phyloP scores from a whole-genome alignment of 805 yeast species.

The Suhomyces sp. region DNA sequence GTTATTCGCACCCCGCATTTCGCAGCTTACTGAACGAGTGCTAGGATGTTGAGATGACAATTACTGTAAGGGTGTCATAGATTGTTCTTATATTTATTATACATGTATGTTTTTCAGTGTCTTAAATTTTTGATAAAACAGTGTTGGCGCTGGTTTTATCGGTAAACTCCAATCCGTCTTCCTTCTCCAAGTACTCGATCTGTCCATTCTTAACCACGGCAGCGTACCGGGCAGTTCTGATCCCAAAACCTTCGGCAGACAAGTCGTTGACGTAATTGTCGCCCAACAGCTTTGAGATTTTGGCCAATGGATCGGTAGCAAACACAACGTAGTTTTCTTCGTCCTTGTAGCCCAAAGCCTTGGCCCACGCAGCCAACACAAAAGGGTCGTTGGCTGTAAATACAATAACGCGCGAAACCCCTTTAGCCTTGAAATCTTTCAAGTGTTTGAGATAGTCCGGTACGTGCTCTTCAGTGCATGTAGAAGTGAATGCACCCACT shows the following conservation, averaged over 20 bases:
- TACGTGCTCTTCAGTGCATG: conserved; percentile 69
- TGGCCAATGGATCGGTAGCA: conserved; percentile 64
- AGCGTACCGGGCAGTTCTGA: conserved; percentile 71
- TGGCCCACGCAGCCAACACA: conserved; percentile 69
- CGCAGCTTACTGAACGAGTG: too few species aligned
- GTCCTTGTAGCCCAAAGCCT: conserved; percentile 42
- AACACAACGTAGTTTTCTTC: conserved; percentile 43
- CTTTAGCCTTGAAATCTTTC: conserved; percentile 52
- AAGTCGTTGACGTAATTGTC: conserved; percentile 47
- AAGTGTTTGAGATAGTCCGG: conserved; percentile 60
- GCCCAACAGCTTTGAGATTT: conserved; percentile 59
- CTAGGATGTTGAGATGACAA: too few species aligned
- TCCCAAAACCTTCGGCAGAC: conserved; percentile 51
- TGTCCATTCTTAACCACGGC: conserved; percentile 55
- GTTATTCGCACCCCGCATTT: too few species aligned
- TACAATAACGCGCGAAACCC: conserved; percentile 62
- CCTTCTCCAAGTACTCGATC: conserved; percentile 32
- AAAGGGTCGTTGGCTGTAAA: conserved; percentile 70
- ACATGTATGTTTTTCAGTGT: too few species aligned
- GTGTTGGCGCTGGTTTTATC: background rate
- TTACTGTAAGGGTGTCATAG: too few species aligned
- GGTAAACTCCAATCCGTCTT: conserved; percentile 10
- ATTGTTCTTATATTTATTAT: too few species aligned
- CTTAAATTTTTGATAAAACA: too few species aligned
- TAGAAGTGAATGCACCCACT: conserved; percentile 87